These are phyloP conservation scores for Epicoccum sorghinum DNA, from an alignment of 2,329 filamentous ascomycete species.

Conservation along the genomic window DNA sequence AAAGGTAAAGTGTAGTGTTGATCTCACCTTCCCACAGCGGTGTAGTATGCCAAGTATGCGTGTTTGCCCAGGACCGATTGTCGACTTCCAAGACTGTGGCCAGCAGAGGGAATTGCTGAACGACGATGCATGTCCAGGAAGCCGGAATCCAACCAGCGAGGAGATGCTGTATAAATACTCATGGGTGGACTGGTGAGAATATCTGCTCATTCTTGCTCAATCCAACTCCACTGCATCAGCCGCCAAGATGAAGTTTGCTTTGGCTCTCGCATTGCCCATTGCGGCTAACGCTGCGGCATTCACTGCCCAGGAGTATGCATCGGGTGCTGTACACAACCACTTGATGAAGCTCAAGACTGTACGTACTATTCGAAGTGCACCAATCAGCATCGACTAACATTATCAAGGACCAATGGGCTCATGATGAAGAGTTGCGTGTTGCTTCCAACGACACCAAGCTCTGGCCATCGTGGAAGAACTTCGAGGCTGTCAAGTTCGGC, in stretches of 20 bases:
- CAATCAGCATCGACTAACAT: not conserved
- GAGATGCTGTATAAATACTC: constrained; percentile 25
- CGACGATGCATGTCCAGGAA: constrained; percentile 4
- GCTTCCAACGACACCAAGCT: constrained; percentile 15
- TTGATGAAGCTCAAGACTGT: constrained; percentile 37
- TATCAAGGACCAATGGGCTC: constrained; percentile 29
- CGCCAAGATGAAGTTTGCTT: constrained; percentile 35
- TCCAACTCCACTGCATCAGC: constrained; percentile 17
- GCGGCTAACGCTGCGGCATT: constrained; percentile 29
- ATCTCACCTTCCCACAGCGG: constrained; percentile 18
- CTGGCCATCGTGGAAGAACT: constrained; percentile 31
- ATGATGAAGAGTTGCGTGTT: constrained; percentile 20
- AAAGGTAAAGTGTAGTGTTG: constrained; percentile 7
- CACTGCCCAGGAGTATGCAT: constrained; percentile 32
- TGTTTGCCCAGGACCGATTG: constrained; percentile 12
- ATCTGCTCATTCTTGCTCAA: constrained; percentile 35
- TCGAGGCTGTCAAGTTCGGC: constrained; percentile 14
- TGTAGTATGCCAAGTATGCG: constrained; percentile 12
- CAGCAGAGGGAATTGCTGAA: constrained; percentile 9
- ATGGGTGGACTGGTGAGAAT: constrained; percentile 2
- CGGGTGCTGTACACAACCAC: constrained; percentile 31
- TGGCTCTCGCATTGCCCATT: constrained; percentile 30
- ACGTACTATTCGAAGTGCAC: not conserved
- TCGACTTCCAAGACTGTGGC: constrained; percentile 16
- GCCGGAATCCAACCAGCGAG: constrained; percentile 1